These are phyloP conservation scores for Stenogyne calaminthoides DNA, from an alignment of 305 asterid genomes.

Conservation along the genomic window DNA sequence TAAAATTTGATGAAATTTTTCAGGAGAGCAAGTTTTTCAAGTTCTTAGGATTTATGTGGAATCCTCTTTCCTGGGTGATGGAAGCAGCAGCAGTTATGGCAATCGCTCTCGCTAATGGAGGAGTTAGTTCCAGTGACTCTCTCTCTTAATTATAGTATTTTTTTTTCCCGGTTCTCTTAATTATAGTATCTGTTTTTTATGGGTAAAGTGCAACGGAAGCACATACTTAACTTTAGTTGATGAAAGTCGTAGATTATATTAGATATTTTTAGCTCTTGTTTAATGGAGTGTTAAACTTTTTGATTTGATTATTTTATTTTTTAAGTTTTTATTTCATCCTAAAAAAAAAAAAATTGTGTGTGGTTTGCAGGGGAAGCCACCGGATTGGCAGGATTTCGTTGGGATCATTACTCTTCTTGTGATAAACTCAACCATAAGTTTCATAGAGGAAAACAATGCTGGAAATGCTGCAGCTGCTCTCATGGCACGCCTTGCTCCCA, in stretches of 20 bases:
- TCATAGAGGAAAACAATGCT: slow-evolving; percentile 73
- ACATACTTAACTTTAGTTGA: not conserved
- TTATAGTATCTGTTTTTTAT: not conserved
- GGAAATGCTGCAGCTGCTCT: slow-evolving; percentile 83
- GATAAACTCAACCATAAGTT: slow-evolving; percentile 71
- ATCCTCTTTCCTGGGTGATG: slow-evolving; percentile 80
- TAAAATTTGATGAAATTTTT: slow-evolving; percentile 20
- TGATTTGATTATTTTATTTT: slow-evolving; percentile 4
- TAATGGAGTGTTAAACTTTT: not conserved
- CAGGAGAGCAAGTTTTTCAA: slow-evolving; percentile 66
- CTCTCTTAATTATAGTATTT: not conserved
- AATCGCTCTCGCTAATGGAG: slow-evolving; percentile 68
- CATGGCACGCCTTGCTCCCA: slow-evolving; percentile 81
- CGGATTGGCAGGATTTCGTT: slow-evolving; percentile 71
- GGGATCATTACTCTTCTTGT: slow-evolving; percentile 62
- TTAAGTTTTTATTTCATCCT: not conserved
- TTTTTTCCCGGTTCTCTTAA: not conserved
- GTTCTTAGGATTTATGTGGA: slow-evolving; percentile 77
- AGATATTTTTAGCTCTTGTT: not conserved
- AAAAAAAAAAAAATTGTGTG: not conserved
- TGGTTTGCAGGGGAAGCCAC: slow-evolving; percentile 55
- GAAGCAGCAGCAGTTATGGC: slow-evolving; percentile 78
- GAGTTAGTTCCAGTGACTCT: slow-evolving; percentile 40
- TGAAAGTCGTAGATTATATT: slow-evolving; percentile 7
- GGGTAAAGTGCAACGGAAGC: not conserved